Evolutionary conservation across 305 asterid species (phyloP).

Genomic region (Rubia peregrina): DNA sequence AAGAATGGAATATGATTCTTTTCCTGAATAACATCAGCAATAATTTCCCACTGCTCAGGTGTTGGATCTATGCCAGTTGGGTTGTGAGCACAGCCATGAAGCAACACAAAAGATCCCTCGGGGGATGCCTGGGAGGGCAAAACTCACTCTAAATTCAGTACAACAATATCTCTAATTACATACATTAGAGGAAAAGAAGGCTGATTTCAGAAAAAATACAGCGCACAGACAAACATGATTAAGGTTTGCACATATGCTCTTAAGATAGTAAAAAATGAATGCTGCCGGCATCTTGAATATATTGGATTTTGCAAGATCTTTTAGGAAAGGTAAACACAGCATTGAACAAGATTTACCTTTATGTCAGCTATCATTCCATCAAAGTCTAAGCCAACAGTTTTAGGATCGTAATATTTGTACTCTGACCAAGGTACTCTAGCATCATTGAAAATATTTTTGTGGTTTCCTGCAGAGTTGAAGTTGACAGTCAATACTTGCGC

Average conservation of each 20-base stretch:
- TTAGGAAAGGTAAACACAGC: not conserved
- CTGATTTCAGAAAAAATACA: not conserved
- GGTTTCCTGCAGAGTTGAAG: constrained; percentile 57
- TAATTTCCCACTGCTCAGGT: constrained; percentile 77
- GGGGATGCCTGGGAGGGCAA: constrained; percentile 64
- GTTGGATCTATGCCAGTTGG: constrained; percentile 99
- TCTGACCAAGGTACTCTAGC: constrained; percentile 96
- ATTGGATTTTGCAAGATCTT: not conserved
- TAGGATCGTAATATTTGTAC: constrained; percentile 86
- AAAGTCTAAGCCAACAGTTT: constrained; percentile 92
- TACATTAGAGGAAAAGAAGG: not conserved
- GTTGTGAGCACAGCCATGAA: constrained; percentile 98
- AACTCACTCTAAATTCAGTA: not conserved
- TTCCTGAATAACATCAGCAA: constrained; percentile 89
- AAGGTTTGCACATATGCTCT: not conserved
- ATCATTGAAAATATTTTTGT: constrained; percentile 87
- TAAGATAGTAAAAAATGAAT: not conserved
- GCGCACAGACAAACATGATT: not conserved
- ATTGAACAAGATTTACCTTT: constrained; percentile 41
- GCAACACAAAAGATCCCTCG: constrained; percentile 85
- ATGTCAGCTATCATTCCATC: constrained; percentile 94
- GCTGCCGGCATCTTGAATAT: not conserved
- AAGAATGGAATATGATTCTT: constrained; percentile 90
- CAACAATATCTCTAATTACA: not conserved
- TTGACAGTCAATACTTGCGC: not conserved